Base-by-base conservation (phyloP, 2,329 filamentous ascomycete species). In the Trichoderma atrobrunneum region DNA sequence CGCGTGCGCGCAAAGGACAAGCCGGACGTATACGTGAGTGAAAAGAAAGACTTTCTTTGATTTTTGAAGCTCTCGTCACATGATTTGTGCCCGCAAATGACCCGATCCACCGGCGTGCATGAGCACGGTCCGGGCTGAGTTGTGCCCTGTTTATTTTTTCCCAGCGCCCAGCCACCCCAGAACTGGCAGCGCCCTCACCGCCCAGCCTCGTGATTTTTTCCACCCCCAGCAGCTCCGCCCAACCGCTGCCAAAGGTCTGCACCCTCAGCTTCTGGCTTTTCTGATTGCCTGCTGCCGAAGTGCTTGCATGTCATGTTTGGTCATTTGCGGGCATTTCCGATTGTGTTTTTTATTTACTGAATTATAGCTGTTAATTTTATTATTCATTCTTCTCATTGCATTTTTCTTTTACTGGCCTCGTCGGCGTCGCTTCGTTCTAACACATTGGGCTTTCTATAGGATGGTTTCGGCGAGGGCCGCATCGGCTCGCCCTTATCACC, bases 401-500 rank as follows among this genome's bases (percentile, higher is more conserved):
- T 59, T 32, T 43, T 48, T 39, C 24, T 61, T 36, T 24, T 32
- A 21, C 26, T 60, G 36, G 32, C 34, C 66, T 36, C 66, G 34
- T 56, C 54, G 34, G 43, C 71, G 54, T 72, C 70, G 62, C 70
- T 59, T 60, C 36, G 34, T 65, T 69, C 69, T 61, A 59, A 64
- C 61, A 39, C 21, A 28, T 36, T 61, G 56, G 67, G 43, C 48
- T 64, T 43, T 64, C 36, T 70, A 24, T 70, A 98, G 95, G 94
- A 97, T 89, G 95, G 94, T 84, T 95, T 90, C 86, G 95, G 95
- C 84, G 94, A 97, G 84, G 93, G 93, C 83, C 93, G 89, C 79
- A 88, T 92, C 80, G 91, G 91, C 80, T 97, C 94, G 80, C 94
- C 95, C 79, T 91, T 92, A 78, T 98, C 96, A 78, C 96, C 96